phyloP scores from a whole-genome alignment of 2,329 filamentous ascomycete species.

The Stemphylium lycopersici region DNA sequence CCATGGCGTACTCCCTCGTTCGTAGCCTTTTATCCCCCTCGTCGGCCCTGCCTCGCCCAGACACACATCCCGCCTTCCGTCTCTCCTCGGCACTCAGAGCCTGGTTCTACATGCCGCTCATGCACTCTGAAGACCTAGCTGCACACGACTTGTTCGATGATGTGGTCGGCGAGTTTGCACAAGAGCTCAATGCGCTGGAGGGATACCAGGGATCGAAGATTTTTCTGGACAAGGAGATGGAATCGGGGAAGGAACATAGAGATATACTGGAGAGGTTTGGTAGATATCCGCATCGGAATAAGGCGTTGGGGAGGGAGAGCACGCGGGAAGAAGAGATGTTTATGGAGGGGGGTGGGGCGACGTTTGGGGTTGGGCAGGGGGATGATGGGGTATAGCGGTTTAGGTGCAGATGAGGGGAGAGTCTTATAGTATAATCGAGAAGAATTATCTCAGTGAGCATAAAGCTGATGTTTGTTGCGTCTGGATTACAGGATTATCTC shows the following conservation, averaged over 20 bases:
- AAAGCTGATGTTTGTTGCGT: too few relatives aligned
- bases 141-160: constrained; percentile 52
- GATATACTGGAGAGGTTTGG: constrained; percentile 62
- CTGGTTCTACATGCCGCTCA: constrained; percentile 67
- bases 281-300: constrained; percentile 65
- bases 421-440: neutral
- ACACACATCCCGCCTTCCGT: constrained; percentile 39
- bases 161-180: constrained; percentile 41
- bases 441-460: too few relatives aligned
- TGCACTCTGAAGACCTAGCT: constrained; percentile 62
- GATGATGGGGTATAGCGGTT: neutral
- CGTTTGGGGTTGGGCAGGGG: constrained; percentile 46
- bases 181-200: constrained; percentile 40
- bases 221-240: constrained; percentile 38
- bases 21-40: constrained; percentile 41
- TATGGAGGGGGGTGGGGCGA: constrained; percentile 53
- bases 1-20: constrained; percentile 57
- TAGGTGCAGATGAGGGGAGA: neutral
- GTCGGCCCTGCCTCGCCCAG: constrained; percentile 29
- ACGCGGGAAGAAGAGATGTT: constrained; percentile 60
- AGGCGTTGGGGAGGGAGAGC: constrained; percentile 55
- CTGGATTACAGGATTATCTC: too few relatives aligned
- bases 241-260: constrained; percentile 55
- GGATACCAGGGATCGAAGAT: constrained; percentile 38
- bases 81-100: constrained; percentile 49